Percentiles rank a stretch among this genome's conserved stretches.
phyloP scores from a whole-genome alignment of 2,329 filamentous ascomycete species.

The Colletotrichum euphorbiae region DNA sequence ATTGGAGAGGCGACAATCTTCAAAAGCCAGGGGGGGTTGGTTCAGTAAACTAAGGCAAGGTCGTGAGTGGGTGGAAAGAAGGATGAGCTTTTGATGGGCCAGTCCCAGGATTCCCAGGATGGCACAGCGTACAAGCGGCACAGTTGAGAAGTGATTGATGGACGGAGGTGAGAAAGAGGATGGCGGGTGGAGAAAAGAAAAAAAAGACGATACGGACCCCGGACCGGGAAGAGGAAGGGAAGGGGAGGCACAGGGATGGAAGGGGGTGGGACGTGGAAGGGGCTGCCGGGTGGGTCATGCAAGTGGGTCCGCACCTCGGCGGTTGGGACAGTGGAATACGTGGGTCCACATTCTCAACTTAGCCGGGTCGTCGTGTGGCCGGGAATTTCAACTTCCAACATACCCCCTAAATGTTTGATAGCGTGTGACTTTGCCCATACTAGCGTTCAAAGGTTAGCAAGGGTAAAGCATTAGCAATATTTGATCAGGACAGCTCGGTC shows the following conservation, averaged over 20 bases:
- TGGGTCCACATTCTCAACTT: slow-evolving; percentile 10
- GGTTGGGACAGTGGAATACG: neutral
- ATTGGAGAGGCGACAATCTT: slow-evolving; percentile 33
- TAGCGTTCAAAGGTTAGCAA: too few relatives aligned
- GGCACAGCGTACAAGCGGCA: slow-evolving; percentile 4
- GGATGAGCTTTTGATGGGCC: slow-evolving; percentile 21
- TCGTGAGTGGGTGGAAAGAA: neutral
- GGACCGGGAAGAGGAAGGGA: slow-evolving; percentile 23
- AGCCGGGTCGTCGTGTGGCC: slow-evolving; percentile 31
- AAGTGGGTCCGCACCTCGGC: neutral
- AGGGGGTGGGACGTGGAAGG: neutral
- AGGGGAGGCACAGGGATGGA: slow-evolving; percentile 4
- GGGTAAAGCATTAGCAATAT: too few relatives aligned
- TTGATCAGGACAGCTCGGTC: too few relatives aligned
- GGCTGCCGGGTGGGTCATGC: neutral
- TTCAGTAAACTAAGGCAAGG: neutral
- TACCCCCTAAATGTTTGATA: too few relatives aligned
- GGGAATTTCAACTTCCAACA: slow-evolving; percentile 6
- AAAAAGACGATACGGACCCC: slow-evolving; percentile 13
- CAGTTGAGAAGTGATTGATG: slow-evolving; percentile 4
- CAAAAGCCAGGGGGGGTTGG: slow-evolving; percentile 21
- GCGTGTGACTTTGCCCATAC: too few relatives aligned
- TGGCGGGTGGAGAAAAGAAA: neutral
- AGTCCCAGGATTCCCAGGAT: slow-evolving; percentile 29
- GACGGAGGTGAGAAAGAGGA: slow-evolving; percentile 18